Evolutionary conservation across 345 rosid genomes (phyloP).

Genomic region (Brassica incana): DNA sequence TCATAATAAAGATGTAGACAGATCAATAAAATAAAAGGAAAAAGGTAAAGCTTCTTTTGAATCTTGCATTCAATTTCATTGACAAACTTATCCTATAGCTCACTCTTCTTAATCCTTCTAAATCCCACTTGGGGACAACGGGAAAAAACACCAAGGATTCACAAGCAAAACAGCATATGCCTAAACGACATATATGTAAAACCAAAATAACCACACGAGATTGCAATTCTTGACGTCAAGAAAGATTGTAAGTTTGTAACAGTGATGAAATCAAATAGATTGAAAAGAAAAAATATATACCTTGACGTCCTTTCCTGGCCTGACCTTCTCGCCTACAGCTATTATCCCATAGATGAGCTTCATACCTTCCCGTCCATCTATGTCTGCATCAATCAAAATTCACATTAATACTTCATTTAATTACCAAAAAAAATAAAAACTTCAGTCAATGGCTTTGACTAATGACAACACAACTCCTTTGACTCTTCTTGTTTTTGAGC

Average conservation of each 20-base stretch:
- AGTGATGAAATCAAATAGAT: not conserved
- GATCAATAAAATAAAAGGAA: conserved; percentile 26
- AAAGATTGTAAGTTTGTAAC: not conserved
- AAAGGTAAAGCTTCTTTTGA: conserved; percentile 40
- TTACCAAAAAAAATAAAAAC: not conserved
- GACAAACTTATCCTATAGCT: conserved; percentile 21
- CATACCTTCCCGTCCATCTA: conserved; percentile 97
- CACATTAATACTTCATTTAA: conserved; percentile 11
- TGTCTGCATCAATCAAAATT: conserved; percentile 52
- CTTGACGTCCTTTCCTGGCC: conserved; percentile 99
- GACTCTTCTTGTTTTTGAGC: not conserved
- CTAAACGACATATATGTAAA: not conserved
- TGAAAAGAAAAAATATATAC: conserved; percentile 31
- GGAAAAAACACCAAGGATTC: not conserved
- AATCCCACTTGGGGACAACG: conserved; percentile 5
- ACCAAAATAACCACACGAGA: conserved; percentile 5
- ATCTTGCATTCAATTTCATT: conserved; percentile 36
- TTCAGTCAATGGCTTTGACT: not conserved
- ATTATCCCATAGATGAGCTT: conserved; percentile 99
- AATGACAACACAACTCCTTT: not conserved
- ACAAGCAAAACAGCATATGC: not conserved
- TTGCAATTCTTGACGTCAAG: conserved; percentile 1
- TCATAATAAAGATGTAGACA: conserved; percentile 40
- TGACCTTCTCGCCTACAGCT: conserved; percentile 99
- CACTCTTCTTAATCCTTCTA: conserved; percentile 15